A percentile compares a stretch with the other conserved stretches of the same genome.
Conservation (phyloP, 148 eudicot species). For the Rhododendron simsii region DNA sequence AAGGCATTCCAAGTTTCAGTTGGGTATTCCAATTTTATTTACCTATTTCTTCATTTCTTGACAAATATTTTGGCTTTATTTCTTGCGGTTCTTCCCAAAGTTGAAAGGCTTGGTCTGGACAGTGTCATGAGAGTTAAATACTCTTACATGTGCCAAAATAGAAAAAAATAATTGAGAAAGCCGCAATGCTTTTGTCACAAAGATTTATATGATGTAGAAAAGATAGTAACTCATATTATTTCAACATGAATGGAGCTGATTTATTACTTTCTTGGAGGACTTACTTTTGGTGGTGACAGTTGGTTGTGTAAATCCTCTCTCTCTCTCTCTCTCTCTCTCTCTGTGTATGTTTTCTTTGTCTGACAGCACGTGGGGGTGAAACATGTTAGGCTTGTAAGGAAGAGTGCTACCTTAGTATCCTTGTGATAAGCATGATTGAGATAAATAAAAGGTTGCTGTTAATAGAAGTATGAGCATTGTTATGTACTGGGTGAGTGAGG, state of each 20-base stretch:
- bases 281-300: not conserved
- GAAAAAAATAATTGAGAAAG: not conserved
- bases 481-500: not conserved
- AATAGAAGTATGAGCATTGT: not conserved
- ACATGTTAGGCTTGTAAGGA: not conserved
- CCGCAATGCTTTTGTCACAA: not conserved
- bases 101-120: conserved; percentile 1
- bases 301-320: not conserved
- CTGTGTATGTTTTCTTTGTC: not conserved
- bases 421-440: not conserved
- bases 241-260: not conserved
- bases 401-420: not conserved
- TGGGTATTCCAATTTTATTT: not conserved
- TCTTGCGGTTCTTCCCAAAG: not conserved
- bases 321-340: not conserved
- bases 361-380: not conserved
- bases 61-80: not conserved
- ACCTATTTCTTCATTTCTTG: not conserved
- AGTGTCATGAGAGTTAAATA: not conserved
- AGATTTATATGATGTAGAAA: not conserved
- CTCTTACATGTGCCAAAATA: not conserved
- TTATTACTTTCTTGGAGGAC: not conserved
- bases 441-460: not conserved
- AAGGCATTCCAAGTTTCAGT: not conserved
- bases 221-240: not conserved